phyloP scores from a whole-genome alignment of 2,329 filamentous ascomycete species.

The Rugonectria rugulosa region DNA sequence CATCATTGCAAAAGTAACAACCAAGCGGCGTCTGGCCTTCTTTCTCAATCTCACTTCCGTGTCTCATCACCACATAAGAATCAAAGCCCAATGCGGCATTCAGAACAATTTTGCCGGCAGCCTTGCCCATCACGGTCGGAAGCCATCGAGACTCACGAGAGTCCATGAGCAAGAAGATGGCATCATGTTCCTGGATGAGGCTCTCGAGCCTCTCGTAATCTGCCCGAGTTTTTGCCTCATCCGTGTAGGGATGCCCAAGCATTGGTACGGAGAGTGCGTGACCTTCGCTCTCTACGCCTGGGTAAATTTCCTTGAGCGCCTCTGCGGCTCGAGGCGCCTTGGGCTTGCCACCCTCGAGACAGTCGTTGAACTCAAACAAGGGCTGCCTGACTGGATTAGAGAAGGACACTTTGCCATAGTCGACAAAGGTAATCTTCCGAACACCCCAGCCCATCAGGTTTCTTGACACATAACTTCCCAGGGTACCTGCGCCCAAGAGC shows the following conservation, averaged over 20 bases:
- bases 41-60: conserved; percentile 72
- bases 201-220: conserved; percentile 79
- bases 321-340: conserved; percentile 86
- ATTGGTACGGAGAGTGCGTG: conserved; percentile 90
- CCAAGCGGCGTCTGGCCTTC: conserved; percentile 75
- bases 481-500: conserved; percentile 87
- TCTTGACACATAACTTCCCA: conserved; percentile 92
- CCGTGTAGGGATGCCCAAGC: conserved; percentile 87
- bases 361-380: conserved; percentile 89
- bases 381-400: conserved; percentile 97
- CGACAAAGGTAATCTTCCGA: conserved; percentile 92
- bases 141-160: conserved; percentile 94
- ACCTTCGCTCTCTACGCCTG: conserved; percentile 83
- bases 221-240: conserved; percentile 71
- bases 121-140: conserved; percentile 95
- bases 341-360: conserved; percentile 80
- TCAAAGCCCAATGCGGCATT: conserved; percentile 97
- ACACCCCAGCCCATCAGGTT: conserved; percentile 97
- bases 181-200: conserved; percentile 86
- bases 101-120: conserved; percentile 91
- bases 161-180: conserved; percentile 96
- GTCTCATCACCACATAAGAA: conserved; percentile 96
- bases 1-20: conserved; percentile 99
- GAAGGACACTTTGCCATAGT: conserved; percentile 92
- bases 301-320: conserved; percentile 85